phyloP scores from a whole-genome alignment of 495 filamentous ascomycete species.

The Trichoderma virens region DNA sequence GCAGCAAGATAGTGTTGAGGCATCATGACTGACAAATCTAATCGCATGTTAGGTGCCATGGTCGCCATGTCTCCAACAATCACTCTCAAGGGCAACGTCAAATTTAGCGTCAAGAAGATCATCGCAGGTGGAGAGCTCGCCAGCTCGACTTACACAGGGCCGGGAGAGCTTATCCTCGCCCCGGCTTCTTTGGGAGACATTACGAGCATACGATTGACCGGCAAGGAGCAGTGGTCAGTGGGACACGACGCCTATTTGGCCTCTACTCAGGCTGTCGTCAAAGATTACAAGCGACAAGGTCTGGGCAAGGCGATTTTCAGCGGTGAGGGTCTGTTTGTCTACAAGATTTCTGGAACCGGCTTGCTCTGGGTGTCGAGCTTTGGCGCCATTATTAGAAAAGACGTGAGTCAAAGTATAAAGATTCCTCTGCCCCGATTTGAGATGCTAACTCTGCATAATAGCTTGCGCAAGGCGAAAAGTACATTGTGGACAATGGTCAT shows the following conservation, averaged over 20 bases:
- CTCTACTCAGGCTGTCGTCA: conserved; percentile 65
- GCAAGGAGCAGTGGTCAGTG: conserved; percentile 68
- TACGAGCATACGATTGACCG: conserved; percentile 64
- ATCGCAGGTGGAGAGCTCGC: conserved; percentile 74
- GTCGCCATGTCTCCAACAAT: conserved; percentile 90
- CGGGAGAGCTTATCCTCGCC: conserved; percentile 80
- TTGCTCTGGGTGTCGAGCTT: conserved; percentile 86
- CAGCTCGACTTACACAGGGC: conserved; percentile 77
- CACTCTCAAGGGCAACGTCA: conserved; percentile 68
- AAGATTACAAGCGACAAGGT: conserved; percentile 79
- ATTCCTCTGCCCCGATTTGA: conserved; percentile 7
- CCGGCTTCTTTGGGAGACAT: conserved; percentile 80
- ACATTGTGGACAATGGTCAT: conserved; percentile 92
- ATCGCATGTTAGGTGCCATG: conserved; percentile 58
- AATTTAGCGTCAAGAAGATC: conserved; percentile 80
- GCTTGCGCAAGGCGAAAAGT: conserved; percentile 71
- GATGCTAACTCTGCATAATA: conserved; percentile 26
- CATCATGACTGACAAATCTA: background rate
- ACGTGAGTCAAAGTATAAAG: conserved; percentile 50
- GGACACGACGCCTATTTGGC: conserved; percentile 75
- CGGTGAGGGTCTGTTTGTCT: conserved; percentile 87
- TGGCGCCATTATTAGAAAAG: conserved; percentile 91
- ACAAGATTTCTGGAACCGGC: conserved; percentile 72
- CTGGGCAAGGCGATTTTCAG: conserved; percentile 90
- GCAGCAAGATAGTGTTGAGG: background rate